Conservation (phyloP, 2,329 filamentous ascomycete species). For the Monilinia aucupariae region DNA sequence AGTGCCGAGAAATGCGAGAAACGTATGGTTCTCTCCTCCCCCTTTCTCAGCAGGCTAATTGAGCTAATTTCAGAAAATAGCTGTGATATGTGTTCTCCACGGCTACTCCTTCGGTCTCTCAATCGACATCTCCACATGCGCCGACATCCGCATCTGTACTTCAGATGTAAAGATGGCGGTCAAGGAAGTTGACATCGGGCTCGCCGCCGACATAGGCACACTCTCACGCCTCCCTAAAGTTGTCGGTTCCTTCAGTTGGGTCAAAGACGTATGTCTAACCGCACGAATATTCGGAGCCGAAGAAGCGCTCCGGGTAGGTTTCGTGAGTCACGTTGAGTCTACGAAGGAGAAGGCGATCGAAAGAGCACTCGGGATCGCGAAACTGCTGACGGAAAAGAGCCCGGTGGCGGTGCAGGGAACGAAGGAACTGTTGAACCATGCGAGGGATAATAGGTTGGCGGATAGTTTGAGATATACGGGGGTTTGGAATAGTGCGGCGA, state of each 20-base stretch:
- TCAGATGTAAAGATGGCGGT: constrained; percentile 59
- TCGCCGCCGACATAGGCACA: constrained; percentile 75
- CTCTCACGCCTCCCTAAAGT: constrained; percentile 67
- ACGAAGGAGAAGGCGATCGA: constrained; percentile 58
- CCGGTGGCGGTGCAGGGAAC: constrained; percentile 83
- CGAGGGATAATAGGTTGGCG: constrained; percentile 68
- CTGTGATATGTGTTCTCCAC: constrained; percentile 77
- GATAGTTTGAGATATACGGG: constrained; percentile 80
- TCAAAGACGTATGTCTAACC: constrained; percentile 71
- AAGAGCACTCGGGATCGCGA: constrained; percentile 58
- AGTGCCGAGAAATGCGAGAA: constrained; percentile 84
- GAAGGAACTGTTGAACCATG: constrained; percentile 80
- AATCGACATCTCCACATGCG: constrained; percentile 65
- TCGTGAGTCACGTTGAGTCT: constrained; percentile 61
- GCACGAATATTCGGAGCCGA: constrained; percentile 63
- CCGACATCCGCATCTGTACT: constrained; percentile 64
- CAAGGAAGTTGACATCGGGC: constrained; percentile 77
- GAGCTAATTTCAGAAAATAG: constrained; percentile 36
- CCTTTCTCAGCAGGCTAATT: neutral
- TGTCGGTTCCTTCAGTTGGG: constrained; percentile 66
- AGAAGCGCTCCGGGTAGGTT: constrained; percentile 65
- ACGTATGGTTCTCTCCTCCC: constrained; percentile 45
- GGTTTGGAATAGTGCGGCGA: constrained; percentile 78
- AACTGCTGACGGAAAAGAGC: constrained; percentile 69
- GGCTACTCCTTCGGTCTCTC: constrained; percentile 72